phyloP scores from a whole-genome alignment of 331 rosid genomes.

The Malus hybrid region DNA sequence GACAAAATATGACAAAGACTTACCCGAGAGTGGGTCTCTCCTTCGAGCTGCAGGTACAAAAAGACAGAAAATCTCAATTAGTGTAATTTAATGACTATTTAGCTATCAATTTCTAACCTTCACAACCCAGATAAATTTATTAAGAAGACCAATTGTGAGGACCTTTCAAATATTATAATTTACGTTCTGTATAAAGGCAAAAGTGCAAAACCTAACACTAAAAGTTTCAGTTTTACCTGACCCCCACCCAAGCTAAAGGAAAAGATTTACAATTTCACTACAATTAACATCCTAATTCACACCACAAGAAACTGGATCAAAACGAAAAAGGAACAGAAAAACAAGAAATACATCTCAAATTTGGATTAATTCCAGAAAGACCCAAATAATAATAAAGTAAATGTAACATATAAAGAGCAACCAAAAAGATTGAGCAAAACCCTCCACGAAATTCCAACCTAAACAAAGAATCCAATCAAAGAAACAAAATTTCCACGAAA shows the following conservation, averaged over 20 bases:
- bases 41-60: conserved; percentile 83
- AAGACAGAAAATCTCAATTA: neutral
- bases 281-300: neutral
- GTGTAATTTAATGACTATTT: neutral
- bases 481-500: neutral
- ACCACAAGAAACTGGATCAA: neutral
- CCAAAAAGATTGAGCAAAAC: neutral
- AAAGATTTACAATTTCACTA: neutral
- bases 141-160: neutral
- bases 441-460: neutral
- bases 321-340: neutral
- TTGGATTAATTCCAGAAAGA: neutral
- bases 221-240: neutral
- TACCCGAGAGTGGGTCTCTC: conserved; percentile 99
- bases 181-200: neutral
- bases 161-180: neutral
- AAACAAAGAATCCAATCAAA: neutral
- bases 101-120: neutral
- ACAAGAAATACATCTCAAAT: neutral
- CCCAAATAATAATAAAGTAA: neutral
- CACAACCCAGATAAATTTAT: neutral
- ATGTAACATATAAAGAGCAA: neutral
- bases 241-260: neutral
- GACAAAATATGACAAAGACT: conserved; percentile 13
- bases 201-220: neutral